Evolutionary conservation across 1,284 basidiomycete species (phyloP).

Genomic region (Cryptococcus neoformans): DNA sequence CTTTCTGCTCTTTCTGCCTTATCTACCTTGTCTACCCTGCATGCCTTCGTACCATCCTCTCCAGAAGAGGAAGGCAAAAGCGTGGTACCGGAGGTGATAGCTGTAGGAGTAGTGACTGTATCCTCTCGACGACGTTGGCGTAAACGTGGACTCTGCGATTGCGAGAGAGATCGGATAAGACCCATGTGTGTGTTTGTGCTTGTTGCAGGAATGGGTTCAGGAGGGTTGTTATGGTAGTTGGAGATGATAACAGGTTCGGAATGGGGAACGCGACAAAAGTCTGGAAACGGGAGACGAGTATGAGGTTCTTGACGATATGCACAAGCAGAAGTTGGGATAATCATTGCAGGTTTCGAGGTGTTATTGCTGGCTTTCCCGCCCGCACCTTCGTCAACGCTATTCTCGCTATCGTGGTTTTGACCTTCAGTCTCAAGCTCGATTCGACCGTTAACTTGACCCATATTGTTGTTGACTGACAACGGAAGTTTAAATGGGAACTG

Average conservation of each 20-base stretch:
- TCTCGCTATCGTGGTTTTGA: too few relatives aligned
- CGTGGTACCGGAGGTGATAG: too few relatives aligned
- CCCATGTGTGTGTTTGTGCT: too few relatives aligned
- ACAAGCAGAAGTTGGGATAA: background rate
- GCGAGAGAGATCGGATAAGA: background rate
- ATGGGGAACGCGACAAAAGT: conserved; percentile 10
- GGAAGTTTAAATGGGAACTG: background rate
- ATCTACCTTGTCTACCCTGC: background rate
- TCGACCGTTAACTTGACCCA: conserved; percentile 1
- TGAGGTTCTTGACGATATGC: background rate
- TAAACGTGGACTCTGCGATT: background rate
- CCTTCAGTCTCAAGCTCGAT: background rate
- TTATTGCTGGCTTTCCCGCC: too few relatives aligned
- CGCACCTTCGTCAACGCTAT: too few relatives aligned
- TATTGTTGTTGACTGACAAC: background rate
- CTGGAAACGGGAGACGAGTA: background rate
- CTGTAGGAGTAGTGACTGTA: background rate
- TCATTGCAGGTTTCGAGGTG: too few relatives aligned
- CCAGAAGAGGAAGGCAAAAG: background rate
- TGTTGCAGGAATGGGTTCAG: too few relatives aligned
- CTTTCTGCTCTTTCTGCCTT: background rate
- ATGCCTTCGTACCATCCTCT: background rate
- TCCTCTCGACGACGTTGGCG: background rate
- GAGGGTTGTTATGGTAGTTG: background rate
- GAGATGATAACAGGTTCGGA: conserved; percentile 9